Evolutionary conservation across 441 rosid species (phyloP).

Genomic region (Pelargonium australe): DNA sequence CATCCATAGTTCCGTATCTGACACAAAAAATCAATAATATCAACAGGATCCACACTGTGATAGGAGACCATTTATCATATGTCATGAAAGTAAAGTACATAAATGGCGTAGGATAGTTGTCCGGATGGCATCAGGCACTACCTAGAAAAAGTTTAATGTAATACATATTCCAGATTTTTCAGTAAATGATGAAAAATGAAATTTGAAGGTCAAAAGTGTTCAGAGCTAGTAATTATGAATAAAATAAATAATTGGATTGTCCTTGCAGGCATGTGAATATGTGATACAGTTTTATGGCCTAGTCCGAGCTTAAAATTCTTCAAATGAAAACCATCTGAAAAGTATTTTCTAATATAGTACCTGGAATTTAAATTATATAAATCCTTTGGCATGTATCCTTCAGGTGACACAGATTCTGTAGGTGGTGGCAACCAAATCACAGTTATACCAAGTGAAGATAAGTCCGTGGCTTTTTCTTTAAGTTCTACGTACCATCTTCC

Average conservation of each 20-base stretch:
- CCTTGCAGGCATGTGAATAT: too few relatives aligned
- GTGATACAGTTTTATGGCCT: too few relatives aligned
- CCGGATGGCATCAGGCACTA: background rate
- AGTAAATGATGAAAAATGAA: background rate
- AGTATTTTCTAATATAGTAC: slow-evolving; percentile 25
- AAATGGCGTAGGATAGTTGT: background rate
- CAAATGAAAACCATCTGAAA: too few relatives aligned
- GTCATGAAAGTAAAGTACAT: background rate
- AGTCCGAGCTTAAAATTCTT: too few relatives aligned
- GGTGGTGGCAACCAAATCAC: slow-evolving; percentile 95
- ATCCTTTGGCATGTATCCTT: slow-evolving; percentile 97
- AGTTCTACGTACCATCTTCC: slow-evolving; percentile 80
- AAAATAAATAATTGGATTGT: too few relatives aligned
- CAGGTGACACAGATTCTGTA: slow-evolving; percentile 94
- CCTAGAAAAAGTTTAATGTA: background rate
- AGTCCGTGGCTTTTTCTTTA: slow-evolving; percentile 54
- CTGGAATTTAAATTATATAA: slow-evolving; percentile 86
- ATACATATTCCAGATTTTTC: background rate
- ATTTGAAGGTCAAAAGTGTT: too few relatives aligned
- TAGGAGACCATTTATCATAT: background rate
- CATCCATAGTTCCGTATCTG: slow-evolving; percentile 80
- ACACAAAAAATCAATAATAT: background rate
- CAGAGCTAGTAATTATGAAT: too few relatives aligned
- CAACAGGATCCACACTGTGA: too few relatives aligned
- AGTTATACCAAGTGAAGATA: slow-evolving; percentile 75